Percentiles rank a stretch among this genome's conserved stretches.
Conservation (phyloP, 306 rosid genomes). For the Trifolium fragiferum region DNA sequence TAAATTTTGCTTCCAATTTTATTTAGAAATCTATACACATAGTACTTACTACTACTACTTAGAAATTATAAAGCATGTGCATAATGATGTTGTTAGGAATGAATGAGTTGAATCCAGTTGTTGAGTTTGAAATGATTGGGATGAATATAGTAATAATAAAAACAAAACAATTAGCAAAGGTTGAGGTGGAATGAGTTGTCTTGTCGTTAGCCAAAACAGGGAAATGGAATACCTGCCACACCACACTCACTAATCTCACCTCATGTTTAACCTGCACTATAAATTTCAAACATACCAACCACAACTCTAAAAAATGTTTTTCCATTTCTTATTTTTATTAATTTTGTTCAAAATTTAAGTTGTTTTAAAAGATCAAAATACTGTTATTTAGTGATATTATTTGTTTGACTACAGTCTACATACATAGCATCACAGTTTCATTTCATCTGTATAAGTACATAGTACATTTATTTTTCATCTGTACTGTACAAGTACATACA, state of each 20-base stretch:
- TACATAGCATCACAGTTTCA: not conserved
- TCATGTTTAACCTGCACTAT: not conserved
- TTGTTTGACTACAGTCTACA: not conserved
- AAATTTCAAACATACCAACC: no score
- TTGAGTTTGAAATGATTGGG: constrained; percentile 13
- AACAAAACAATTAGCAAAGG: not conserved
- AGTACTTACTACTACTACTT: no score
- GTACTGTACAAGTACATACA: no score
- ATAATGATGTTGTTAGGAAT: not conserved
- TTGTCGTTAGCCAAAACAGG: not conserved
- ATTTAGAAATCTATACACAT: no score
- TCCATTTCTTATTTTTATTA: not conserved
- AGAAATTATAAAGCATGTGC: not conserved
- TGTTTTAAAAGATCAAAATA: no score
- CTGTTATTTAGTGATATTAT: no score
- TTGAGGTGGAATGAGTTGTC: constrained; percentile 42
- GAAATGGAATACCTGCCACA: not conserved
- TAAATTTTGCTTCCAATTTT: not conserved
- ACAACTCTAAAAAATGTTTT: no score
- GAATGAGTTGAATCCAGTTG: constrained; percentile 7
- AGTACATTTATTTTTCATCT: no score
- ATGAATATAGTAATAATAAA: not conserved
- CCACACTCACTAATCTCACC: not conserved
- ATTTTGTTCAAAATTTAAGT: no score
- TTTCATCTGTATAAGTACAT: not conserved